Evolutionary conservation across 2,329 filamentous ascomycete genomes (phyloP).

Genomic region (Pseudocercospora cruenta): DNA sequence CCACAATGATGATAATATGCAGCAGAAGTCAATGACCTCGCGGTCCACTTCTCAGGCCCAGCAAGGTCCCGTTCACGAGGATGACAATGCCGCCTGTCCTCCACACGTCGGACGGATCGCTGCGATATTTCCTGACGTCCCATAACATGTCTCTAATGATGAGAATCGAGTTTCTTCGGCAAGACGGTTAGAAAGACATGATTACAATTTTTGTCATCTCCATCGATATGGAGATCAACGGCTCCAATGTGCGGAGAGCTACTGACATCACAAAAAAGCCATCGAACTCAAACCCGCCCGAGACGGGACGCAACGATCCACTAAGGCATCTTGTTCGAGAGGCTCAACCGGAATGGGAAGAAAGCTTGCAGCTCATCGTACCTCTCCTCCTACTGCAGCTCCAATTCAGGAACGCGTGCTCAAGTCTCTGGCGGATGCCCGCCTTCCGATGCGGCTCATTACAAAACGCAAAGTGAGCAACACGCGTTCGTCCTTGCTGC

Average conservation of each 20-base stretch:
- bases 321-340: not conserved
- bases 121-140: no score
- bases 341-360: not conserved
- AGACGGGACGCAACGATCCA: not conserved
- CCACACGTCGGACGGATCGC: not conserved
- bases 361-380: constrained; percentile 2
- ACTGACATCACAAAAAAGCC: not conserved
- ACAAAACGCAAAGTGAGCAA: not conserved
- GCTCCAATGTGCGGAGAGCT: constrained; percentile 1
- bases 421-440: not conserved
- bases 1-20: not conserved
- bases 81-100: not conserved
- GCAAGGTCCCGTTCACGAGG: not conserved
- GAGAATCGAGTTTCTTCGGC: not conserved
- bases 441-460: not conserved
- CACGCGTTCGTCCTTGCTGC: not conserved
- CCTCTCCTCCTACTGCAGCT: not conserved
- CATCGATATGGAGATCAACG: not conserved
- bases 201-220: not conserved
- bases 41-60: no score
- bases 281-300: not conserved
- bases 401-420: not conserved
- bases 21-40: not conserved
- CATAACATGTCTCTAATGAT: no score
- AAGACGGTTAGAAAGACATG: not conserved